Evolutionary conservation across 106 monocot genomes (phyloP).

Genomic region (Posidonia australis): DNA sequence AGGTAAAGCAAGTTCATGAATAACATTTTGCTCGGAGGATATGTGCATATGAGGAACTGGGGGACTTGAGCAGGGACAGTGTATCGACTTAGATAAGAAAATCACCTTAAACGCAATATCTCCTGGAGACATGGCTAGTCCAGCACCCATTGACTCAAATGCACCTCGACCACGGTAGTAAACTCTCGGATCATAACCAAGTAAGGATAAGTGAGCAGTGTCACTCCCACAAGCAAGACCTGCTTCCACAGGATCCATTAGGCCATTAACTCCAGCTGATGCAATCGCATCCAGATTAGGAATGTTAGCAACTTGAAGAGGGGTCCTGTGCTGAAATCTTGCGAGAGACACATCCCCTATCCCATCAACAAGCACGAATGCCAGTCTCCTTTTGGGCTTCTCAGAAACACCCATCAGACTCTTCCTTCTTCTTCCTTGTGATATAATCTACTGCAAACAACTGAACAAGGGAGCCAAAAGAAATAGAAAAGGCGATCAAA

Average conservation of each 20-base stretch:
- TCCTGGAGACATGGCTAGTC: constrained; percentile 92
- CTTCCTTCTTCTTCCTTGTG: neutral
- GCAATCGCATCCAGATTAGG: constrained; percentile 81
- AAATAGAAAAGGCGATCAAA: neutral
- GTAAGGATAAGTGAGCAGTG: constrained; percentile 83
- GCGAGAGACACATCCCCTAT: constrained; percentile 83
- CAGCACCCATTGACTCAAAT: constrained; percentile 98
- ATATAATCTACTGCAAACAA: neutral
- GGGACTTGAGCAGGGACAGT: too few species aligned
- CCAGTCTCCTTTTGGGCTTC: constrained; percentile 47
- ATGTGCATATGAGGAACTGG: too few species aligned
- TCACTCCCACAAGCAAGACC: constrained; percentile 94
- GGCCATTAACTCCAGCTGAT: constrained; percentile 73
- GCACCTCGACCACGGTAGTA: constrained; percentile 92
- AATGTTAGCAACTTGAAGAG: constrained; percentile 57
- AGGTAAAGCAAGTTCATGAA: too few species aligned
- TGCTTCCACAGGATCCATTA: constrained; percentile 96
- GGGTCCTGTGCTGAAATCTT: constrained; percentile 38
- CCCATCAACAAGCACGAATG: constrained; percentile 81
- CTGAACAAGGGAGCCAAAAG: neutral
- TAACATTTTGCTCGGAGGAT: too few species aligned
- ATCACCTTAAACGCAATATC: constrained; percentile 97
- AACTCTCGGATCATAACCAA: constrained; percentile 85
- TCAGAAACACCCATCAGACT: constrained; percentile 22
- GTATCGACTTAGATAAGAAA: neutral